Evolutionary conservation across 345 rosid species (phyloP).

Genomic region (Eutrema heterophyllum): DNA sequence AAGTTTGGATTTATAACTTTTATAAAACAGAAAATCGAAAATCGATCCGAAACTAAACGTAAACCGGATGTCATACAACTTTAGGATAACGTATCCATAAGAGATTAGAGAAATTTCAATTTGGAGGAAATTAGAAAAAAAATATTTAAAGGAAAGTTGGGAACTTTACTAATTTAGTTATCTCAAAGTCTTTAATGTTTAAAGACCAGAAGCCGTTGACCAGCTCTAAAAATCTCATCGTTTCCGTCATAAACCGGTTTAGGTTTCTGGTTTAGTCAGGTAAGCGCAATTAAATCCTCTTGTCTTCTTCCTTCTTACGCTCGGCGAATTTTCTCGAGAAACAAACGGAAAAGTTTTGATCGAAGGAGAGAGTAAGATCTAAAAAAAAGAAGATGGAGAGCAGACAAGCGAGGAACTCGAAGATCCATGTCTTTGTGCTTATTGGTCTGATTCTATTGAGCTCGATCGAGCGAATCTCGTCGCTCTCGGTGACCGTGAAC

Average conservation of each 20-base stretch:
- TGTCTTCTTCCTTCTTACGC: conserved; percentile 15
- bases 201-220: conserved; percentile 10
- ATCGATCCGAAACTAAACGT: no score
- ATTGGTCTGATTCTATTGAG: conserved; percentile 37
- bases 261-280: conserved; percentile 16
- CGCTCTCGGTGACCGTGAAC: conserved; percentile 85
- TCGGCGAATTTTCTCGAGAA: conserved; percentile 10
- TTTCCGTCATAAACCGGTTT: conserved; percentile 6
- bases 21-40: no score
- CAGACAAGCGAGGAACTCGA: conserved; percentile 21
- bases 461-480: conserved; percentile 41
- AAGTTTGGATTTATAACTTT: no score
- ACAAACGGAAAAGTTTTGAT: conserved; percentile 8
- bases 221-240: background rate
- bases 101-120: no score
- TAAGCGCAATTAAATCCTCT: background rate
- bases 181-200: background rate
- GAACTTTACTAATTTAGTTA: background rate
- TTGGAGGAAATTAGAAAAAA: no score
- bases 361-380: conserved; percentile 19
- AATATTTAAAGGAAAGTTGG: background rate
- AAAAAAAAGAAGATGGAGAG: conserved; percentile 30
- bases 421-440: conserved; percentile 29
- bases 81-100: no score
- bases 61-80: no score